Evolutionary conservation across 2,329 filamentous ascomycete genomes (phyloP).

Genomic region (Trichoderma arundinaceum): DNA sequence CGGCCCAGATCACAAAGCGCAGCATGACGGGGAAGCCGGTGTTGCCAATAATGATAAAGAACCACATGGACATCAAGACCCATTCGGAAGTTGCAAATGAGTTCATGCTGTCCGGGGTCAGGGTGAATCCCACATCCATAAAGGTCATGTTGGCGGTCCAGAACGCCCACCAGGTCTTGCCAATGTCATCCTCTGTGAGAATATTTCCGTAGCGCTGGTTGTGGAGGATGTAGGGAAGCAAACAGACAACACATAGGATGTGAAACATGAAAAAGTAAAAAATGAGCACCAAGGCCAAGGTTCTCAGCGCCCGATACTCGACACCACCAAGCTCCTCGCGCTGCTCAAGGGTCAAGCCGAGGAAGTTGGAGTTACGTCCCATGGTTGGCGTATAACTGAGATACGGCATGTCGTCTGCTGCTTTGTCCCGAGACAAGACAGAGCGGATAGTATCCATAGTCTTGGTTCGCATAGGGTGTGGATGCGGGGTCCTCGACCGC

Average conservation of each 20-base stretch:
- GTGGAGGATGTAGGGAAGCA: constrained; percentile 80
- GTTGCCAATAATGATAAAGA: constrained; percentile 92
- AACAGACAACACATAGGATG: constrained; percentile 71
- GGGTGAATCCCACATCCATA: constrained; percentile 91
- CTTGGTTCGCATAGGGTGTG: constrained; percentile 47
- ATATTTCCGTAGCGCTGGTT: constrained; percentile 66
- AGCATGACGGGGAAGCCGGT: constrained; percentile 96
- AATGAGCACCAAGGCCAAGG: constrained; percentile 77
- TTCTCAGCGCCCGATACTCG: constrained; percentile 91
- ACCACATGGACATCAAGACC: constrained; percentile 76
- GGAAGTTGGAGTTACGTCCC: constrained; percentile 89
- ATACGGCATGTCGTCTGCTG: constrained; percentile 74
- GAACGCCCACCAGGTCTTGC: constrained; percentile 85
- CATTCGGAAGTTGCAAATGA: constrained; percentile 81
- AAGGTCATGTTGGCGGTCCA: constrained; percentile 89
- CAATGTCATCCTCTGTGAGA: constrained; percentile 66
- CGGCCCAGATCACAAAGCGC: constrained; percentile 86
- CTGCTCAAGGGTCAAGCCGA: constrained; percentile 86
- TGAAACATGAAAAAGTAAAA: constrained; percentile 86
- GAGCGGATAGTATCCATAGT: constrained; percentile 66
- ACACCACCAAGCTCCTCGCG: constrained; percentile 95
- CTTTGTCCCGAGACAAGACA: constrained; percentile 59
- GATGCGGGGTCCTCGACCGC: constrained; percentile 18
- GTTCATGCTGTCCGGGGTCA: constrained; percentile 93
- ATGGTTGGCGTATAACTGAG: constrained; percentile 93